These are phyloP conservation scores for Pyronema omphalodes DNA, from an alignment of 495 filamentous ascomycete genomes.

Conservation along the genomic window DNA sequence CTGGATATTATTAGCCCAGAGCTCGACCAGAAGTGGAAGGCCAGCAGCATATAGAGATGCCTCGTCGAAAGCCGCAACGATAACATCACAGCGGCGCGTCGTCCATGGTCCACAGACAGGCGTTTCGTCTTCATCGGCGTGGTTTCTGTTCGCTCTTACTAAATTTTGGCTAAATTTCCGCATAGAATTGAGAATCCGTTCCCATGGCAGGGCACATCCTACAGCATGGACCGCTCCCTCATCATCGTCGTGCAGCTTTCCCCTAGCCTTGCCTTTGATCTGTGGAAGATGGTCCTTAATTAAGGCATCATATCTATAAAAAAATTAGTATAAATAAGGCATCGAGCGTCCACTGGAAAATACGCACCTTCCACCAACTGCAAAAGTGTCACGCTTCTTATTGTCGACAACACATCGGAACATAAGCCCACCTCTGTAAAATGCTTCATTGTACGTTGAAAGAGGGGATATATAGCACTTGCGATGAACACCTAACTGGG, in stretches of 20 bases:
- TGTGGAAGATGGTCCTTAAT: conserved; percentile 52
- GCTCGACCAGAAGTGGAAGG: conserved; percentile 53
- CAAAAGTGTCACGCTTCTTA: conserved; percentile 70
- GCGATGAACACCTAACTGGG: conserved; percentile 50
- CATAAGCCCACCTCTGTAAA: conserved; percentile 71
- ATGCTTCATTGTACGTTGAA: conserved; percentile 77
- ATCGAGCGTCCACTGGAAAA: not conserved
- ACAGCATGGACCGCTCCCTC: conserved; percentile 47
- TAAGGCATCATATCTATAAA: conserved; percentile 61
- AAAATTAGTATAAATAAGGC: not conserved
- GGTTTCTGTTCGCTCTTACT: conserved; percentile 1
- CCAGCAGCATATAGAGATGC: conserved; percentile 54
- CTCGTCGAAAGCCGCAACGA: conserved; percentile 72
- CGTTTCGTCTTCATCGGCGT: conserved; percentile 14
- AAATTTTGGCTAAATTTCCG: conserved; percentile 27
- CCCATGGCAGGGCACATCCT: conserved; percentile 82
- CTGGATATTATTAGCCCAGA: conserved; percentile 70
- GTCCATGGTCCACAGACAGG: conserved; percentile 22
- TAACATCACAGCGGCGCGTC: conserved; percentile 54
- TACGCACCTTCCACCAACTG: conserved; percentile 48
- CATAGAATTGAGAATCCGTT: conserved; percentile 53
- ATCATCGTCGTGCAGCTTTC: too few relatives aligned
- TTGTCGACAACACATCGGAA: conserved; percentile 85
- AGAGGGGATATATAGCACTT: conserved; percentile 76
- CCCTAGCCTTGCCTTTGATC: conserved; percentile 28